Percentiles rank a stretch among this genome's conserved stretches.
Conservation (phyloP, 495 filamentous ascomycete genomes). For the Daldinia loculata region DNA sequence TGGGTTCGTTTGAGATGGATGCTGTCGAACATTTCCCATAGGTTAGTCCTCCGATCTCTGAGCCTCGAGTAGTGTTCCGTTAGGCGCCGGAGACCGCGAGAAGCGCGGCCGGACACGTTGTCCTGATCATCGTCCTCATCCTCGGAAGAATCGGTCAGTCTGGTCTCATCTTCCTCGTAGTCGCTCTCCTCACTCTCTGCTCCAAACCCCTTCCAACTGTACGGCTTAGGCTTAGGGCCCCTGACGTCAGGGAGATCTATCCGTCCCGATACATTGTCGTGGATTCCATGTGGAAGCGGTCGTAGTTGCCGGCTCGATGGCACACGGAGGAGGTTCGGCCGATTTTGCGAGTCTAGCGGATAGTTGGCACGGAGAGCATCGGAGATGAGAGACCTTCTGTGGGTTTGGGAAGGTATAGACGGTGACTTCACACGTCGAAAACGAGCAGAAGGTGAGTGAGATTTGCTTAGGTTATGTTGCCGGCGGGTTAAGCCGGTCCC, state of each 20-base stretch:
- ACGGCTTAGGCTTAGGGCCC: not conserved
- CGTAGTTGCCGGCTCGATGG: constrained; percentile 12
- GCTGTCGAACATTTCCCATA: constrained; percentile 32
- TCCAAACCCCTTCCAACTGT: constrained; percentile 17
- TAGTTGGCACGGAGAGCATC: constrained; percentile 26
- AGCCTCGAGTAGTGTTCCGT: constrained; percentile 32
- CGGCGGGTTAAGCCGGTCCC: constrained; percentile 7
- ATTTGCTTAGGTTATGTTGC: constrained; percentile 33
- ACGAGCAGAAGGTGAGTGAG: constrained; percentile 29
- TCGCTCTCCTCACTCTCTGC: constrained; percentile 24
- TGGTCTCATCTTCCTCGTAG: constrained; percentile 24
- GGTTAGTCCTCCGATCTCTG: constrained; percentile 31
- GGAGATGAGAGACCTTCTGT: constrained; percentile 32
- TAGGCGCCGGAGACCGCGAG: constrained; percentile 26
- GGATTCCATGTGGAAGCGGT: constrained; percentile 11
- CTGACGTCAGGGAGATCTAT: not conserved
- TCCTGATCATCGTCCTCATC: constrained; percentile 18
- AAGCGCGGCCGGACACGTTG: constrained; percentile 18
- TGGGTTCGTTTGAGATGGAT: constrained; percentile 34
- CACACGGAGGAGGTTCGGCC: constrained; percentile 10
- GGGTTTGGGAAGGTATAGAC: constrained; percentile 19
- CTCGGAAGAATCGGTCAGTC: constrained; percentile 2
- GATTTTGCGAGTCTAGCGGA: constrained; percentile 13
- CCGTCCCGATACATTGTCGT: constrained; percentile 16
- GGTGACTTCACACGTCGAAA: constrained; percentile 41